Evolutionary conservation across 2,329 filamentous ascomycete species (phyloP), one percentile per base, ranked within the genome.

Genomic region (Hypomyces perniciosus): DNA sequence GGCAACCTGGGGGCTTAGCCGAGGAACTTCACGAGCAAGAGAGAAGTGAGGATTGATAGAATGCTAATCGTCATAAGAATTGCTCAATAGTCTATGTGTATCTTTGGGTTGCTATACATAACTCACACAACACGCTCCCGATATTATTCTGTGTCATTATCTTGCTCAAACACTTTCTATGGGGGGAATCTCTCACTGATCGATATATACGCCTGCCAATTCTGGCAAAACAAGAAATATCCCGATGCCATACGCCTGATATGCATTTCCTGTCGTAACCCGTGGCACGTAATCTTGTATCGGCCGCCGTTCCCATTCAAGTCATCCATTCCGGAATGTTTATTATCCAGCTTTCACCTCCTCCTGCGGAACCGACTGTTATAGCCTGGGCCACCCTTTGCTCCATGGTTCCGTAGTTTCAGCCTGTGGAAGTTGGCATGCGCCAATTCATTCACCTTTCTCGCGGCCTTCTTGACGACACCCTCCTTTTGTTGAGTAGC

Each of bases 401-500:
- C 68, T 4, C 81, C 82, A 3, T 73, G 68, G 58, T 84, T 84
- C 58, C 72, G 74, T 61, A 86, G 68, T 71, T 86, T 86, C 53
- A 86, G 64, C 50, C 80, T 70, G 64, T 81, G 81, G 66, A 85
- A 86, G 68, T 86, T 86, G 54, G 81, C 76, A 59, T 85, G 78
- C 10, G 83, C 82, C 57, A 81, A 65, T 55, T 80, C 80, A 59
- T 80, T 83, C 45, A 86, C 79, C 68, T 85, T 86, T 59, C 75
- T 76, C 27, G 69, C 72, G 5, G 71, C 71, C 63, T 76, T 79
- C 62, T 76, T 77, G 41, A 81, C 70, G 34, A 66, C 64, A 12
- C 72, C 73, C 35, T 71, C 72, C 55, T 71, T 68, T 46, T 63
- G 9, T 61, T 61, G 41, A 26, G 55, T 54, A 8, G 55, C 45